These are phyloP conservation scores for Ceratobasidium sp. DNA, from an alignment of 1,284 basidiomycete species.

Conservation along the genomic window DNA sequence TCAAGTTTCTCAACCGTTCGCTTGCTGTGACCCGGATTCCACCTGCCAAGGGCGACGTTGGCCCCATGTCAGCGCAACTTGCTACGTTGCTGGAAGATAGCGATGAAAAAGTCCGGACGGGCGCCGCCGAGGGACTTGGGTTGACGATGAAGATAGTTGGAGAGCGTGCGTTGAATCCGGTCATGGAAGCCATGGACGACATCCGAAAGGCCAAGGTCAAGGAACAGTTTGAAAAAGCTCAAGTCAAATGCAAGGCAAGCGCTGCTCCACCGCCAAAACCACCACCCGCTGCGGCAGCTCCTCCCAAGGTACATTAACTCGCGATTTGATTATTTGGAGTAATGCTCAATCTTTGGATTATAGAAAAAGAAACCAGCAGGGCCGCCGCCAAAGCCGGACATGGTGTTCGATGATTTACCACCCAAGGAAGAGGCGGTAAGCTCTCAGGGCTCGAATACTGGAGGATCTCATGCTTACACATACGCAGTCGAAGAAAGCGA, in stretches of 20 bases:
- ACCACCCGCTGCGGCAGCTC: slow-evolving; percentile 58
- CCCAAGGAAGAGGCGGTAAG: slow-evolving; percentile 15
- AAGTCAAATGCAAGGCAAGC: slow-evolving; percentile 85
- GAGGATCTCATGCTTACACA: background rate
- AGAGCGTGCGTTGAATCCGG: slow-evolving; percentile 89
- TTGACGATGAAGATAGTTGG: slow-evolving; percentile 98
- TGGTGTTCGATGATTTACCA: slow-evolving; percentile 39
- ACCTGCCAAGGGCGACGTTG: slow-evolving; percentile 81
- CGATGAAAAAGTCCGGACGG: slow-evolving; percentile 90
- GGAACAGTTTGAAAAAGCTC: slow-evolving; percentile 90
- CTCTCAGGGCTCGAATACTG: background rate
- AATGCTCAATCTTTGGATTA: slow-evolving; percentile 34
- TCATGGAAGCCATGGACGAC: slow-evolving; percentile 90
- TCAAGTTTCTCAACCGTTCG: slow-evolving; percentile 89
- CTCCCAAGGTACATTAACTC: slow-evolving; percentile 56
- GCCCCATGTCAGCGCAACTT: slow-evolving; percentile 85
- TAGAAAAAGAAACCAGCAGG: slow-evolving; percentile 52
- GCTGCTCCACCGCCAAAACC: slow-evolving; percentile 63
- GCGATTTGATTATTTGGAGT: background rate
- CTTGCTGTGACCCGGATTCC: slow-evolving; percentile 78
- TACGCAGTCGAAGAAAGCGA: slow-evolving; percentile 8
- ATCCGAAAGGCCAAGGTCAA: slow-evolving; percentile 94
- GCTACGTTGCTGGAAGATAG: slow-evolving; percentile 87
- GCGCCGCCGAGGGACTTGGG: slow-evolving; percentile 89
- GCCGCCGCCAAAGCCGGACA: slow-evolving; percentile 38